Evolutionary conservation across 1,139 yeast genomes (phyloP), one percentile per base, ranked within the genome.

Genomic region (Scheffersomyces stambukii): DNA sequence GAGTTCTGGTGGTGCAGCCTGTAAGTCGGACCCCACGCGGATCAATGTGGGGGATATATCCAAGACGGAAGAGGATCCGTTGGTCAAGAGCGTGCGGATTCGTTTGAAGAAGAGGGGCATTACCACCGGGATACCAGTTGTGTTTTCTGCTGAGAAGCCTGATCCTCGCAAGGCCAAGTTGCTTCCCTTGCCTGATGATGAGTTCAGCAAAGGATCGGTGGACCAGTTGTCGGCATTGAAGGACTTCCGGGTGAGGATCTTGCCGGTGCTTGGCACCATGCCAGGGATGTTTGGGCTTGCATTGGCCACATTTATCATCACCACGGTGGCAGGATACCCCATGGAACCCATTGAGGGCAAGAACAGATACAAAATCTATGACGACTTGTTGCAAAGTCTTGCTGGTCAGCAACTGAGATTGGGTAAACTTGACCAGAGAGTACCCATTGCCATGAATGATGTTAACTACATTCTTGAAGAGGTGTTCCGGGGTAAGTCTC

Each of bases 1-100:
- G 25, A 80, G 95, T 3, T 84, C 96, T 1, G 94, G 94, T 75
- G 98, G 98, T 14, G 97, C 98, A 1, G 95, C 96, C 6, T 82
- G 95, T 46, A 67, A 67, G 38, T 59, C 70, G 4, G 74, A 67
- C 41, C 72, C 74, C 6, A 62, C 73, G 11, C 48, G 74, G 35
- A 56, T 67, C 29, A 67, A 67, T 41, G 50, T 67, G 11, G 56
- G 64, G 10, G 74, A 67, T 37, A 60, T 67, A 25, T 61, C 69
- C 38, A 65, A 63, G 38, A 58, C 98, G 0, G 93, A 83, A 46
- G 98, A 91, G 56, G 98, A 91, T 52, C 94, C 96, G 4, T 65
- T 91, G 32, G 83, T 96, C n/a, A 74, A 95, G 41, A 64, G 88
- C 1, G 95, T 89, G 6, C 71, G 98, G 48, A 73, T 95, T 42